Base-by-base conservation (phyloP, 2,329 filamentous ascomycete genomes). In the Ceratocystis cacaofunesta region DNA sequence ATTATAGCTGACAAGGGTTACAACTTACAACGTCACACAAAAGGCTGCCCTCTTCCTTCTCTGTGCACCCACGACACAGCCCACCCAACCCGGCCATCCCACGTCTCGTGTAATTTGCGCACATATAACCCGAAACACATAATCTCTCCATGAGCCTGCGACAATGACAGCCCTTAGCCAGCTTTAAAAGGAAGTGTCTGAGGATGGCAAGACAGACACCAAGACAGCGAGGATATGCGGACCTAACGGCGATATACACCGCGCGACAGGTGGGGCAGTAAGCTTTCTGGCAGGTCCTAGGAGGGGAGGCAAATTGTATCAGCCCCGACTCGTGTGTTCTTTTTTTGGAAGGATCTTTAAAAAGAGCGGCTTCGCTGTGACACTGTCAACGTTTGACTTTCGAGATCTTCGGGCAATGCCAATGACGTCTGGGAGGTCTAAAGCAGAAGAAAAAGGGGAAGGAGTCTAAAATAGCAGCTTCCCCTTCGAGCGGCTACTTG, bases 221-320 rank as follows among this genome's bases (percentile, higher is more conserved):
- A 58, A 17, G 7, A 36, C 25, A 3, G 30, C 22, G n/a, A 6
- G 48, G 25, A 36, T 4, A 36, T 7, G 6, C 28, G 28, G 28
- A 5, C 15, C 55, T 58, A 19, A 19, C 55, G 28, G 55, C 28
- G 17, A 58, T 58, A 58, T 52, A 6, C 48, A 52, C 15, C 25
- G 48, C 19, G 19, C 12, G 22, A 52, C 22, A 0, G 28, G 28
- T 28, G n/a, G 55, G 22, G 15, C 19, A 25, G 55, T 4, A 58
- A 58, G 55, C 55, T 58, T 58, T 58, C 8, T 58, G 55, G 55
- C 55, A 58, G 55, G 55, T 58, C 32, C 28, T n/a, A 36, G 55
- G 3, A 41, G 4, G 3, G 36, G 36, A 41, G 12, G 36, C 36
- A 10, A 2, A 36, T 15, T 30, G 55, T 58, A 58, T 58, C 55